Evolutionary conservation across 2,329 filamentous ascomycete genomes (phyloP), one percentile per base, ranked within the genome.

Genomic region (Colletotrichum camelliae): DNA sequence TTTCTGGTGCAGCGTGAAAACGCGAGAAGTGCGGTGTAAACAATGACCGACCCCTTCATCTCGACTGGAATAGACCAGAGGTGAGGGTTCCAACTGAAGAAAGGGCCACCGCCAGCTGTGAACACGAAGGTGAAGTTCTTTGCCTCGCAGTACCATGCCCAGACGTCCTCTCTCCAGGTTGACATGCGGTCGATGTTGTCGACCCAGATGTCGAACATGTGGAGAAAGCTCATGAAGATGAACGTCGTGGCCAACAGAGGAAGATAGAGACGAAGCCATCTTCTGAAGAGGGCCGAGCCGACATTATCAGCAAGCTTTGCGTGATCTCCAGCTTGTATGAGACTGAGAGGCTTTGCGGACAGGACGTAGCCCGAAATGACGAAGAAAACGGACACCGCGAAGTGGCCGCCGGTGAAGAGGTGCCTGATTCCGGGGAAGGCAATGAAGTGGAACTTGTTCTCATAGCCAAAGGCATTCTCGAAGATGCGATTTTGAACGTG

Each of bases 31-130:
- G 88, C 81, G 0, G 89, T 91, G 81, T 93, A 94, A 69, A 93
- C 84, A 77, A 92, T 84, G 69, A 94, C 87, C 2, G 93, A 94
- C 13, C 93, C 93, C 78, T 88, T 85, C 82, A 92, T 89, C 80
- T 94, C 92, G 24, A 91, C 84, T 0, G 92, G 91, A 69, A 94
- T 93, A 1, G 89, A 92, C 91, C 91, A 93, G 4, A 90, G 80
- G 77, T 93, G 92, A 33, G 86, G 87, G 78, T 92, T 91, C 83
- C 91, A 76, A 27, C 65, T 74, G 27, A 84, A 79, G 81, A 86
- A 86, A 1, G 84, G 84, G 24, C 85, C 85, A n/a, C 83, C 84
- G 82, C 85, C 86, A 66, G 85, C 81, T 1, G 81, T 79, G 39
- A 84, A 85, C 4, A 81, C 78, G n/a, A 83, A 79, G 4, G 81